These are phyloP conservation scores for Tilletia indica DNA, from an alignment of 1,284 basidiomycete species.

Conservation along the genomic window DNA sequence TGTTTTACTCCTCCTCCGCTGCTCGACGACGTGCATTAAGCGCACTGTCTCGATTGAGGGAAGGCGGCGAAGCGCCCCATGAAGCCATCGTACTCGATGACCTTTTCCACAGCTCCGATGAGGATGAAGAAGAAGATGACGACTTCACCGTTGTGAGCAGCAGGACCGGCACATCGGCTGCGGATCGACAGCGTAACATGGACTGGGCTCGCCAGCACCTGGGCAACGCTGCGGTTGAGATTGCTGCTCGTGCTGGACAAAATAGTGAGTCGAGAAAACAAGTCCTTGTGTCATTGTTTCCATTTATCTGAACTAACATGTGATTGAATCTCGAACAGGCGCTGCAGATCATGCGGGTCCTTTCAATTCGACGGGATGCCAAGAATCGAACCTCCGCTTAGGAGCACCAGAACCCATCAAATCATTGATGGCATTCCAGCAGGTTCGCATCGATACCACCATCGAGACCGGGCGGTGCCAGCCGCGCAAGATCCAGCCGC, in stretches of 20 bases:
- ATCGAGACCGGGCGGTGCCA: conserved; percentile 6
- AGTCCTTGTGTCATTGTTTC: too few relatives aligned
- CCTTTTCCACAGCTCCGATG: conserved; percentile 1
- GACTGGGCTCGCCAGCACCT: too few relatives aligned
- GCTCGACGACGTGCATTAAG: too few relatives aligned
- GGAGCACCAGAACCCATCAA: neutral
- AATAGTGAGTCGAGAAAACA: too few relatives aligned
- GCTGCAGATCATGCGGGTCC: too few relatives aligned
- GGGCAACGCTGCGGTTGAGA: too few relatives aligned
- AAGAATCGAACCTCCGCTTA: neutral
- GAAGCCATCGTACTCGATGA: neutral
- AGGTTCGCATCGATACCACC: neutral
- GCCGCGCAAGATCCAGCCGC: too few relatives aligned
- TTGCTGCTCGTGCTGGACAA: too few relatives aligned
- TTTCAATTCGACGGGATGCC: too few relatives aligned
- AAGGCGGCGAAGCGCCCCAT: neutral
- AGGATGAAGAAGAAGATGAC: conserved; percentile 1
- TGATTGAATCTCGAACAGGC: too few relatives aligned
- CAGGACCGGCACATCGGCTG: neutral
- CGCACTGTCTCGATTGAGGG: neutral
- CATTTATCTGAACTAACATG: too few relatives aligned
- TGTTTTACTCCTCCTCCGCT: neutral
- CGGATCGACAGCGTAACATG: neutral
- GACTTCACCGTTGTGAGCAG: conserved; percentile 11
- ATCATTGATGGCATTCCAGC: conserved; percentile 4